phyloP scores from a whole-genome alignment of 495 filamentous ascomycete genomes.

The Hyaloscypha hepaticicola region DNA sequence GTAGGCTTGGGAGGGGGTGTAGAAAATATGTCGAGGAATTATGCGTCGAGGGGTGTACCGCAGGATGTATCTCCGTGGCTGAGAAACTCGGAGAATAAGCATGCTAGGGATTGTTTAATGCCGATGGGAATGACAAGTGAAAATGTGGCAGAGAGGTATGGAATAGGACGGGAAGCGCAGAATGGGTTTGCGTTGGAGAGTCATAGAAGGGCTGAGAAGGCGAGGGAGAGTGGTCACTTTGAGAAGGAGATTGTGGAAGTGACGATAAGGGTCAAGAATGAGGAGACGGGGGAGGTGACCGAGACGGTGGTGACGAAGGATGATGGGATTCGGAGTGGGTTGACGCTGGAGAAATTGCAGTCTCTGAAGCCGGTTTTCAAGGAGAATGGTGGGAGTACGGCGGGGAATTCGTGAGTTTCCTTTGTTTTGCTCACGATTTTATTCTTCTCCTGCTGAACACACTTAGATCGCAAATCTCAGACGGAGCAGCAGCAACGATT shows the following conservation, averaged over 20 bases:
- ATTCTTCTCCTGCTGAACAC: not conserved
- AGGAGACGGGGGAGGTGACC: constrained; percentile 46
- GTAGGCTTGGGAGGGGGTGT: constrained; percentile 70
- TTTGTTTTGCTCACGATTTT: not conserved
- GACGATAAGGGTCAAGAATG: constrained; percentile 54
- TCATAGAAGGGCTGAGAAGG: constrained; percentile 60
- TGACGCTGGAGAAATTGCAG: constrained; percentile 58
- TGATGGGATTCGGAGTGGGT: constrained; percentile 62
- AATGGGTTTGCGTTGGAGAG: constrained; percentile 62
- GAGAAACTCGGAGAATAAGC: constrained; percentile 53
- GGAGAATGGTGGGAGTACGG: constrained; percentile 57
- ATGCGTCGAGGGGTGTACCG: constrained; percentile 64
- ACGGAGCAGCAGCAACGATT: constrained; percentile 65
- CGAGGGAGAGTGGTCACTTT: constrained; percentile 60
- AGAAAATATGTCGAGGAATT: constrained; percentile 73
- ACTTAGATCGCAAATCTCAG: constrained; percentile 59
- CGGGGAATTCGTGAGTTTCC: constrained; percentile 52
- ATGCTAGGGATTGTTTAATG: constrained; percentile 69
- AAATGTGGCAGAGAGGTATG: constrained; percentile 67
- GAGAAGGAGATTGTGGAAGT: constrained; percentile 63
- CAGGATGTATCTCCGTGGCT: constrained; percentile 64
- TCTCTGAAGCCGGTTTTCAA: constrained; percentile 68
- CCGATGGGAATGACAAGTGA: constrained; percentile 71
- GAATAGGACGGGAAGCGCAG: constrained; percentile 58
- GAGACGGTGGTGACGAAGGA: constrained; percentile 52